Conservation (phyloP, 345 rosid species). For the Cochlearia excelsa region DNA sequence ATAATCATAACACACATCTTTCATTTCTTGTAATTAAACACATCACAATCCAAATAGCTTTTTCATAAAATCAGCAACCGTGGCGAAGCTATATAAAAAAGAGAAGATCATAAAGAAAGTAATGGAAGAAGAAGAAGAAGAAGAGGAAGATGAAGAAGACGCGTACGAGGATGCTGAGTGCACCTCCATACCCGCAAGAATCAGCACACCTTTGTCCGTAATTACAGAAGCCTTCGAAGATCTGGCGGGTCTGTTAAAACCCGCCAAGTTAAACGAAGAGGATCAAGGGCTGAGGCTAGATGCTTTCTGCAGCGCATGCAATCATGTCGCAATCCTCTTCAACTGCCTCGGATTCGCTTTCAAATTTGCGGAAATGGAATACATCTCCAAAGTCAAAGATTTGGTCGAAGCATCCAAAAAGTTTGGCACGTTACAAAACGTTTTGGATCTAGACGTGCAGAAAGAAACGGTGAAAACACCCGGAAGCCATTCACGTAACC, state of each 20-base stretch:
- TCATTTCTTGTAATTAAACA: conserved; percentile 10
- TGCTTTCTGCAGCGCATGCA: conserved; percentile 58
- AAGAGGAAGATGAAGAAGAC: conserved; percentile 31
- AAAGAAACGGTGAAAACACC: conserved; percentile 66
- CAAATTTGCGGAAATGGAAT: conserved; percentile 85
- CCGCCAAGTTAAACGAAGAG: conserved; percentile 7
- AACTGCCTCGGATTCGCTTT: conserved; percentile 81
- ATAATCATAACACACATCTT: conserved; percentile 24
- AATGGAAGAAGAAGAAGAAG: conserved; percentile 30
- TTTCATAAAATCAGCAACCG: conserved; percentile 27
- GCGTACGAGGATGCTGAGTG: conserved; percentile 32
- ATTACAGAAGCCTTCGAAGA: conserved; percentile 65
- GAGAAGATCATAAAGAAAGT: conserved; percentile 20
- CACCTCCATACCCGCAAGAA: conserved; percentile 19
- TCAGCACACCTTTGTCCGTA: conserved; percentile 42
- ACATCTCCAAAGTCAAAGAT: conserved; percentile 65
- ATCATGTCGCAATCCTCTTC: conserved; percentile 66
- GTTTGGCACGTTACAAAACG: conserved; percentile 45
- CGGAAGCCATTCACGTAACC: conserved; percentile 77
- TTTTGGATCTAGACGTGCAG: conserved; percentile 64
- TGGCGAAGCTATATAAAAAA: conserved; percentile 36
- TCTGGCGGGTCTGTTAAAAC: conserved; percentile 39
- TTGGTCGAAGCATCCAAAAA: conserved; percentile 67
- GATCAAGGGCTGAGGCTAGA: conserved; percentile 44
- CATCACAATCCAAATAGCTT: conserved; percentile 21